Conservation (phyloP, 768 basidiomycete genomes). For the Chalciporus pseudorubinellus region DNA sequence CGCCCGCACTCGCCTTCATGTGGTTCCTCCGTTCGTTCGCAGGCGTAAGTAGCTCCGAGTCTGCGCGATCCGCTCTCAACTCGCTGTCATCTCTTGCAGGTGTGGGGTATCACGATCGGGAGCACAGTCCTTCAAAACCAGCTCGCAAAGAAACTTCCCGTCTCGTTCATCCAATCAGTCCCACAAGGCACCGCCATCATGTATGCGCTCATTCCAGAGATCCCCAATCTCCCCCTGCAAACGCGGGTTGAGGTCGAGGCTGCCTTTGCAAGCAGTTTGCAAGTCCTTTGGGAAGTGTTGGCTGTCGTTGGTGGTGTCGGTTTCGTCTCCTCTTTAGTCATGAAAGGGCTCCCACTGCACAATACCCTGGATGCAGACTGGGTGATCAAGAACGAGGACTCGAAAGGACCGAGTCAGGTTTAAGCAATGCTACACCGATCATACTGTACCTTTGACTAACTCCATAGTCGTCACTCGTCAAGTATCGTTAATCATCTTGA, state of each 20-base stretch:
- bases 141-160: constrained; percentile 42
- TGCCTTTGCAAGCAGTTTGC: constrained; percentile 42
- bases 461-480: neutral
- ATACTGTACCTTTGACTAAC: too few relatives aligned
- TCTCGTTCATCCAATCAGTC: constrained; percentile 33
- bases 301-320: constrained; percentile 29
- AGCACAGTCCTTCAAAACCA: constrained; percentile 50
- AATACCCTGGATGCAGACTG: constrained; percentile 8
- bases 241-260: constrained; percentile 35
- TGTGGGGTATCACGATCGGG: constrained; percentile 51
- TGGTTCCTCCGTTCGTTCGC: constrained; percentile 38
- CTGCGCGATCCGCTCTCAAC: neutral
- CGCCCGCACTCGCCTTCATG: constrained; percentile 44
- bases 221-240: constrained; percentile 33
- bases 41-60: constrained; percentile 22
- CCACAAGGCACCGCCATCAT: constrained; percentile 40
- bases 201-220: constrained; percentile 45
- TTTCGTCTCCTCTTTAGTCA: constrained; percentile 6
- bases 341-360: constrained; percentile 10
- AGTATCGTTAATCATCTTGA: neutral
- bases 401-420: neutral
- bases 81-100: constrained; percentile 22
- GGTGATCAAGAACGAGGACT: neutral
- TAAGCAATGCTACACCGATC: too few relatives aligned
- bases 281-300: constrained; percentile 42